Evolutionary conservation across 1,284 basidiomycete species (phyloP).

Genomic region (Meira nashicola): DNA sequence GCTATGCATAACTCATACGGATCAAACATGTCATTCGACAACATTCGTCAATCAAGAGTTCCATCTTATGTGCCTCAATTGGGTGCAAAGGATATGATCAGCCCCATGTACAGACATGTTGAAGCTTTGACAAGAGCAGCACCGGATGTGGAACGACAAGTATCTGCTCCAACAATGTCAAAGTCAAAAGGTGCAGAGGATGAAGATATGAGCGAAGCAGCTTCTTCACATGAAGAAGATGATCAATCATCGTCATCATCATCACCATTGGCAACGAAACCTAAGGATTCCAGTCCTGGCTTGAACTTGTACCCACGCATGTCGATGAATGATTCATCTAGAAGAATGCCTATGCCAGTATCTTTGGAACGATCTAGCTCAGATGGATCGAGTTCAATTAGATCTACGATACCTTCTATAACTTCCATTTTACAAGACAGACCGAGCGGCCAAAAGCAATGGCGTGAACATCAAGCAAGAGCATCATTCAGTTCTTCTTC

Average conservation of each 20-base stretch:
- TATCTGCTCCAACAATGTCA: too few relatives aligned
- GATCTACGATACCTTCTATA: not conserved
- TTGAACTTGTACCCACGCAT: conserved; percentile 28
- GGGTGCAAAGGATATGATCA: conserved; percentile 29
- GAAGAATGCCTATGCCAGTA: not conserved
- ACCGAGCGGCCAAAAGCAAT: not conserved
- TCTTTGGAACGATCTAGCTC: not conserved
- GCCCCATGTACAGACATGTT: conserved; percentile 39
- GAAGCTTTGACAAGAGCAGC: conserved; percentile 46
- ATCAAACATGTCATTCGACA: conserved; percentile 30
- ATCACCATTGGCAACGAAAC: too few relatives aligned
- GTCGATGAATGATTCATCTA: not conserved
- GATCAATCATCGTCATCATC: too few relatives aligned
- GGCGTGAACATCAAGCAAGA: not conserved
- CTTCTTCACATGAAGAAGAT: conserved; percentile 10
- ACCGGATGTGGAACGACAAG: conserved; percentile 13
- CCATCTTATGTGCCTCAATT: conserved; percentile 36
- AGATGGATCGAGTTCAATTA: not conserved
- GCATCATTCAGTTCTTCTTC: conserved; percentile 1
- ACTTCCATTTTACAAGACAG: conserved; percentile 1
- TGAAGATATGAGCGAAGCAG: conserved; percentile 18
- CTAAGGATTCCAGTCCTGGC: not conserved
- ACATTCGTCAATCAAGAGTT: conserved; percentile 26
- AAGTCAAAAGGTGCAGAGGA: not conserved
- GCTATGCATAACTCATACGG: not conserved